Evolutionary conservation across 371 early-diverging fungal species (phyloP), one percentile per base, ranked within the genome.

Genomic region (Catenaria anguillulae): DNA sequence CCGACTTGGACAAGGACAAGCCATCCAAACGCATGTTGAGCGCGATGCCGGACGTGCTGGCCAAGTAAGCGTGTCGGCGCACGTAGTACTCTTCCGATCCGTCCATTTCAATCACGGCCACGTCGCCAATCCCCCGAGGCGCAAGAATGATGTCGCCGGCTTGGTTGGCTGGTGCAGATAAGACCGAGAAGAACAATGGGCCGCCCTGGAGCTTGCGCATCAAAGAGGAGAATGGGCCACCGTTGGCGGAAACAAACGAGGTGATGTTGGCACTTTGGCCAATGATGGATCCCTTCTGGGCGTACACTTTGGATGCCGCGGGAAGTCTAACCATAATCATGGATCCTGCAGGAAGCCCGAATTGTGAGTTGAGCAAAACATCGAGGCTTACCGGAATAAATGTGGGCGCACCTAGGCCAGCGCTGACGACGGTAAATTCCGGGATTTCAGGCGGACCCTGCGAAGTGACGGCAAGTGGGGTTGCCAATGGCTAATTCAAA

Each of bases 101-200:
- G 36, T 77, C 75, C 63, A 86, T 66, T 33, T 80, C 72, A 46
- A 87, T 75, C 6, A 77, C 78, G 1, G 79, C 77, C 62, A 86
- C 80, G 45, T 83, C 86, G 36, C 86, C 84, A 56, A 84, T 73
- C 33, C 70, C 68, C 45, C 71, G 70, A 21, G 86, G 86, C 5
- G 85, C 82, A 56, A 87, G 62, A 60, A 87, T 70, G n/a, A 86
- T 73, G 65, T 86, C 88, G 23, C 84, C 86, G 5, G 83, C 68
- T 17, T 35, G 36, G 26, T 13, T 5, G 17, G 15, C 3, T 2
- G 58, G 36, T 31, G 36, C 24, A 10, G 43, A 58, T 2, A 24
- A 58, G 2, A 42, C 36, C 58, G 31, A 36, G 43, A 40, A 58
- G 31, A 58, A 58, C 29, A 58, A 6, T 13, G 36, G 36, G 1